Evolutionary conservation across 495 filamentous ascomycete genomes (phyloP).

Genomic region (Podospora tetraspora): DNA sequence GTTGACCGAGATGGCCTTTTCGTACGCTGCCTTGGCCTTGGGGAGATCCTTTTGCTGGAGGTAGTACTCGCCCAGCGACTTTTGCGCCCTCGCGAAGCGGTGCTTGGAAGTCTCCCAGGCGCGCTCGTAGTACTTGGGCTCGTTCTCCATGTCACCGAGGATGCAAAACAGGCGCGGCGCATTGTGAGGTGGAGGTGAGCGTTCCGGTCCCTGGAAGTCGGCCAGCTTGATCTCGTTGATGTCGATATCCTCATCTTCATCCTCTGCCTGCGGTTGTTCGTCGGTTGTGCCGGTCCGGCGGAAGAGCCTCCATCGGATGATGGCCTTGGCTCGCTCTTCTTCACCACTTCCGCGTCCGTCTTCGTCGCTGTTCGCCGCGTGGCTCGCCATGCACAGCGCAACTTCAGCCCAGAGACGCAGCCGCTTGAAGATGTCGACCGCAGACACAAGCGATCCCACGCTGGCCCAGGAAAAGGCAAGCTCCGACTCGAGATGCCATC

Average conservation of each 20-base stretch:
- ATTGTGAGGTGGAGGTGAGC: conserved; percentile 66
- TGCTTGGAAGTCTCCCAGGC: conserved; percentile 82
- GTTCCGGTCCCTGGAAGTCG: conserved; percentile 54
- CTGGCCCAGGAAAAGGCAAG: conserved; percentile 85
- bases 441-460: conserved; percentile 80
- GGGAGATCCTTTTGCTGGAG: conserved; percentile 56
- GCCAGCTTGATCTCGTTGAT: conserved; percentile 46
- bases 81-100: conserved; percentile 81
- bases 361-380: conserved; percentile 61
- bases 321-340: conserved; percentile 72
- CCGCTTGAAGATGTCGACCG: conserved; percentile 92
- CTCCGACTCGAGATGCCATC: conserved; percentile 93
- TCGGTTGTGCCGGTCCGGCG: conserved; percentile 43
- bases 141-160: conserved; percentile 78
- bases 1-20: conserved; percentile 68
- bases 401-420: conserved; percentile 94
- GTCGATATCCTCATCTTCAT: conserved; percentile 46
- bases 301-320: conserved; percentile 75
- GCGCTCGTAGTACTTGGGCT: conserved; percentile 67
- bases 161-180: conserved; percentile 91
- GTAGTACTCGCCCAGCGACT: conserved; percentile 75
- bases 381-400: conserved; percentile 70
- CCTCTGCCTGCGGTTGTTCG: conserved; percentile 34
- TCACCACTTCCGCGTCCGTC: conserved; percentile 41
- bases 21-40: conserved; percentile 74